Conservation (phyloP, 768 basidiomycete species). For the Tulasnella calospora region DNA sequence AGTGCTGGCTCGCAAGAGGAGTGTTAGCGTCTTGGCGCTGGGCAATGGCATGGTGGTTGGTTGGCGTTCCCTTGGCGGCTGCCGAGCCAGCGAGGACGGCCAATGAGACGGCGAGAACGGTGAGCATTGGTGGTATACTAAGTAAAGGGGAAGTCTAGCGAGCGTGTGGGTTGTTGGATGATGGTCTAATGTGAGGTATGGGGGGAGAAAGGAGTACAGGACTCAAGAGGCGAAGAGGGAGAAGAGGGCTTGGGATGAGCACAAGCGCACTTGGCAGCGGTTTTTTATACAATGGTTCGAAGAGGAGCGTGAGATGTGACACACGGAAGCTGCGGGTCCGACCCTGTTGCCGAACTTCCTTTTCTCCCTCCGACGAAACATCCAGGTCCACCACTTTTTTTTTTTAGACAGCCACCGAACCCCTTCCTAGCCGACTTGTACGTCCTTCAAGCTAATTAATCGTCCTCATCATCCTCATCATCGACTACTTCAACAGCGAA, state of each 20-base stretch:
- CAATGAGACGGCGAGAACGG: conserved; percentile 5
- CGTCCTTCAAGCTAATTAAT: not conserved
- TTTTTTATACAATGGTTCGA: not conserved
- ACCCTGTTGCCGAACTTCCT: not conserved
- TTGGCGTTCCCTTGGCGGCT: conserved; percentile 9
- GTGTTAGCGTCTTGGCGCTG: not conserved
- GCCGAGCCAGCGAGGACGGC: conserved; percentile 17
- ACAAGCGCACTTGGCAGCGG: not conserved
- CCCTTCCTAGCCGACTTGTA: not conserved
- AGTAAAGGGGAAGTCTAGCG: not conserved
- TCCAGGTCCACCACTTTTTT: not conserved
- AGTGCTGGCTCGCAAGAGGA: conserved; percentile 24
- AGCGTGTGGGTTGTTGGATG: not conserved
- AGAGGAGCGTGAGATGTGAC: conserved; percentile 11
- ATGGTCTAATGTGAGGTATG: not conserved
- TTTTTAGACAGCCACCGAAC: not conserved
- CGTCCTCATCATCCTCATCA: too few species aligned
- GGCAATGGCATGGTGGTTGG: not conserved
- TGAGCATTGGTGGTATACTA: conserved; percentile 1
- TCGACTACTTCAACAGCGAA: not conserved
- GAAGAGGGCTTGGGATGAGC: not conserved
- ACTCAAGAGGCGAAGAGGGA: conserved; percentile 6
- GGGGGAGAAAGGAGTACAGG: not conserved
- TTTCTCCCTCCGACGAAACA: not conserved
- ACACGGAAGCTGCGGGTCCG: not conserved